Conservation (phyloP, 352 stramenopile species). For the Pseudoperonospora humuli region DNA sequence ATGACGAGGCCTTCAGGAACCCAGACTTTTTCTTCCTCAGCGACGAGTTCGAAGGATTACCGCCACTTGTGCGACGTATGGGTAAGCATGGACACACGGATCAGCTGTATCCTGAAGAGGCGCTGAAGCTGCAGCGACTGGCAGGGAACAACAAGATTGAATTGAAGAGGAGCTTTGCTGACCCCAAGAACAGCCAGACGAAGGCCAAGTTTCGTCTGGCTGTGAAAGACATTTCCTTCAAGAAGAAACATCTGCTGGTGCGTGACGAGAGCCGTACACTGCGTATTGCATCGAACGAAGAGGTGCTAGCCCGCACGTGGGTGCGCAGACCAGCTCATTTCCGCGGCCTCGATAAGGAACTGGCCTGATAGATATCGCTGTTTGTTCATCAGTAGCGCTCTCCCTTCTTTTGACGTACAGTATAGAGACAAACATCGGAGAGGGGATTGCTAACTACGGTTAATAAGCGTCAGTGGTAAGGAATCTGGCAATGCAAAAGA, state of each 20-base stretch:
- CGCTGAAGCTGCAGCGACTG: conserved; percentile 60
- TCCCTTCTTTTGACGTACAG: conserved; percentile 7
- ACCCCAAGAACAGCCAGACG: conserved; percentile 38
- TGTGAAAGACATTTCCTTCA: conserved; percentile 78
- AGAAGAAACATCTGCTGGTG: conserved; percentile 67
- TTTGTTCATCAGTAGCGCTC: conserved; percentile 21
- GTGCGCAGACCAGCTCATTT: conserved; percentile 72
- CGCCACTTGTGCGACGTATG: conserved; percentile 67
- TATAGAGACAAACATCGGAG: conserved; percentile 22
- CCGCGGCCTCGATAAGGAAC: conserved; percentile 51
- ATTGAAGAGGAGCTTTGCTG: conserved; percentile 71
- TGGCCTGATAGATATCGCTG: conserved; percentile 13
- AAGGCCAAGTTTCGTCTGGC: conserved; percentile 68
- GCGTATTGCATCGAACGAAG: conserved; percentile 63
- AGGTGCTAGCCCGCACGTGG: conserved; percentile 76
- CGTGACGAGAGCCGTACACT: conserved; percentile 45
- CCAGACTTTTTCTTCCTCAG: conserved; percentile 83
- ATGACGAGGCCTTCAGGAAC: conserved; percentile 70
- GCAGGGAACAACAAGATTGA: conserved; percentile 66
- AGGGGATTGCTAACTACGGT: conserved; percentile 11
- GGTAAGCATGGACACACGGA: conserved; percentile 78
- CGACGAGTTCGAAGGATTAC: conserved; percentile 75
- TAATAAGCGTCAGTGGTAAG: conserved; percentile 18
- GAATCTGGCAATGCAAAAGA: conserved; percentile 17
- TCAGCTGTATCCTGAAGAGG: conserved; percentile 74